phyloP scores from a whole-genome alignment of 768 basidiomycete species.

The Mycena sanguinolenta region DNA sequence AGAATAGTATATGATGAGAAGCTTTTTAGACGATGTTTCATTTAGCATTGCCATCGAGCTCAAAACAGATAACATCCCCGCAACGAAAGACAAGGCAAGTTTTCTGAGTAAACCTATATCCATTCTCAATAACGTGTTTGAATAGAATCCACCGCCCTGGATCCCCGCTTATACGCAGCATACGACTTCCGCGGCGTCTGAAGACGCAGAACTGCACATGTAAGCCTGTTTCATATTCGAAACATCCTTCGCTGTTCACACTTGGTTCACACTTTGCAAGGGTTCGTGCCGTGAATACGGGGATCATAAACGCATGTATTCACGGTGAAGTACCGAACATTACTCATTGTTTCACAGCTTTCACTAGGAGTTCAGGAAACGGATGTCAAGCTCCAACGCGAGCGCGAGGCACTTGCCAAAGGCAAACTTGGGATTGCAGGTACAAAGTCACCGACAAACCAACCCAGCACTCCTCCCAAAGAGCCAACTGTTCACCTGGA shows the following conservation, averaged over 20 bases:
- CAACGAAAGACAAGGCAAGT: conserved; percentile 61
- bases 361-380: conserved; percentile 88
- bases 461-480: not conserved
- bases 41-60: conserved; percentile 90
- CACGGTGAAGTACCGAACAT: not conserved
- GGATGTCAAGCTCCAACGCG: conserved; percentile 69
- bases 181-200: conserved; percentile 75
- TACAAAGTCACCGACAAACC: not conserved
- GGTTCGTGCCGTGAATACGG: conserved; percentile 86
- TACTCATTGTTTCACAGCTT: conserved; percentile 56
- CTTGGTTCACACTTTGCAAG: not conserved
- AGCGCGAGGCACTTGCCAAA: conserved; percentile 33
- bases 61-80: conserved; percentile 72
- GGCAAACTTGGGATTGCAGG: conserved; percentile 1
- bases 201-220: conserved; percentile 78
- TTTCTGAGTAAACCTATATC: not conserved
- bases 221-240: not conserved
- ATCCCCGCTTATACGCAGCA: conserved; percentile 79
- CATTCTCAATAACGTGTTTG: conserved; percentile 1
- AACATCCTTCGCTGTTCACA: not conserved
- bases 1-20: not conserved
- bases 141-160: conserved; percentile 82
- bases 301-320: conserved; percentile 77
- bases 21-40: conserved; percentile 70
- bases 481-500: not conserved